Evolutionary conservation across 768 basidiomycete genomes (phyloP).

Genomic region (Rhodotorula taiwanensis): DNA sequence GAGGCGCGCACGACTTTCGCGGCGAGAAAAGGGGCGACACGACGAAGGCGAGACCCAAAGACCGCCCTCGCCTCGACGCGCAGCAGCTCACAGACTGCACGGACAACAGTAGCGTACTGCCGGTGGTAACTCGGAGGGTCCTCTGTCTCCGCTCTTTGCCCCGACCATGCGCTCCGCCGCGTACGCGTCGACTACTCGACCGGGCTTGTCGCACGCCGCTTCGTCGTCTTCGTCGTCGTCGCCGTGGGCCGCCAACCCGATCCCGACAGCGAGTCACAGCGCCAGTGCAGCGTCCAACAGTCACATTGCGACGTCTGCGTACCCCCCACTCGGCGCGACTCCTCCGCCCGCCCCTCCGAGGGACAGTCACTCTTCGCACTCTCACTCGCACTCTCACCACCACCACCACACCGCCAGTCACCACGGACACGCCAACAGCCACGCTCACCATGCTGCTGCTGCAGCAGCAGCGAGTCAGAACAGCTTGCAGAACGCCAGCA

Average conservation of each 20-base stretch:
- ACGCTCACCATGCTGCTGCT: too few relatives aligned
- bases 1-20: too few relatives aligned
- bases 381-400: background rate
- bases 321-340: background rate
- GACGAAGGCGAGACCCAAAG: too few relatives aligned
- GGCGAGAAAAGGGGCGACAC: too few relatives aligned
- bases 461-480: background rate
- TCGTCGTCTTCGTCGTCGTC: background rate
- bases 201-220: background rate
- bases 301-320: background rate
- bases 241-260: constrained; percentile 3
- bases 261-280: background rate
- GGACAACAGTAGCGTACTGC: too few relatives aligned
- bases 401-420: too few relatives aligned
- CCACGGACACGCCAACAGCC: background rate
- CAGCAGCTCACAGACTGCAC: too few relatives aligned
- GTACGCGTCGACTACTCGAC: constrained; percentile 4
- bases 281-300: background rate
- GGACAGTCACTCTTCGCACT: background rate
- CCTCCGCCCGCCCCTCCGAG: too few relatives aligned
- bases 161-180: constrained; percentile 14
- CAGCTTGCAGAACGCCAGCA: constrained; percentile 7
- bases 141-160: background rate
- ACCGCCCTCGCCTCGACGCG: too few relatives aligned
- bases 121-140: too few relatives aligned